These are phyloP conservation scores for Acacia melanoxylon DNA, from an alignment of 306 rosid species.

Conservation along the genomic window DNA sequence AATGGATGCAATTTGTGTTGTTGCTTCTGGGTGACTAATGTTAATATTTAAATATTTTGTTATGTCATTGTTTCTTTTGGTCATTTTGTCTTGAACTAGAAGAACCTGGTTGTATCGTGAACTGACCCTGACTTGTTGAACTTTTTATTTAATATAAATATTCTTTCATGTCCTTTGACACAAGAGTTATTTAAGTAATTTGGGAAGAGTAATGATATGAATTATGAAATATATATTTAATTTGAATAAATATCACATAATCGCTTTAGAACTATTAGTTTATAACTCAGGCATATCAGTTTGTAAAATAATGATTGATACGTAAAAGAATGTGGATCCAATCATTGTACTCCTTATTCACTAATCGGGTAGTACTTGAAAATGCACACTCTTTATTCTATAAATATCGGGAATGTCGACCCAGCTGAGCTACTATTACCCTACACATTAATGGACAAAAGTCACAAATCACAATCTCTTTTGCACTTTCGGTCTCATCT, in stretches of 20 bases:
- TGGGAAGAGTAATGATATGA: too few species aligned
- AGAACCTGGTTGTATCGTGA: background rate
- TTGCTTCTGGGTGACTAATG: conserved; percentile 20
- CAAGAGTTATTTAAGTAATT: too few species aligned
- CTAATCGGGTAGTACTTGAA: background rate
- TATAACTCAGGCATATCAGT: too few species aligned
- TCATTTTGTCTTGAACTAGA: background rate
- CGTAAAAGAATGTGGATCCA: background rate
- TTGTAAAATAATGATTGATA: too few species aligned
- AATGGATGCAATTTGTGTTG: conserved; percentile 32
- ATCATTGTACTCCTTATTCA: too few species aligned
- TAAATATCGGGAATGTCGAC: background rate
- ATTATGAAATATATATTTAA: too few species aligned
- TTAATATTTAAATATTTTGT: conserved; percentile 7
- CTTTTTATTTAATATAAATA: too few species aligned
- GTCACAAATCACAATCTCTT: background rate
- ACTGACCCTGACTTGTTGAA: too few species aligned
- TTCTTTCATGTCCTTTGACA: too few species aligned
- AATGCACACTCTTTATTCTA: background rate
- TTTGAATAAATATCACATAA: too few species aligned
- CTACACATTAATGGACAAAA: background rate
- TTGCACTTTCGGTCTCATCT: background rate
- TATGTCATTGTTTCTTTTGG: background rate
- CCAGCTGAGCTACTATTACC: background rate
- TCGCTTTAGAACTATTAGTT: too few species aligned